A percentile compares a stretch with the other conserved stretches of the same genome.
These are phyloP conservation scores for Picea sitchensis DNA, from an alignment of 75 land plant species.

Conservation along the genomic window DNA sequence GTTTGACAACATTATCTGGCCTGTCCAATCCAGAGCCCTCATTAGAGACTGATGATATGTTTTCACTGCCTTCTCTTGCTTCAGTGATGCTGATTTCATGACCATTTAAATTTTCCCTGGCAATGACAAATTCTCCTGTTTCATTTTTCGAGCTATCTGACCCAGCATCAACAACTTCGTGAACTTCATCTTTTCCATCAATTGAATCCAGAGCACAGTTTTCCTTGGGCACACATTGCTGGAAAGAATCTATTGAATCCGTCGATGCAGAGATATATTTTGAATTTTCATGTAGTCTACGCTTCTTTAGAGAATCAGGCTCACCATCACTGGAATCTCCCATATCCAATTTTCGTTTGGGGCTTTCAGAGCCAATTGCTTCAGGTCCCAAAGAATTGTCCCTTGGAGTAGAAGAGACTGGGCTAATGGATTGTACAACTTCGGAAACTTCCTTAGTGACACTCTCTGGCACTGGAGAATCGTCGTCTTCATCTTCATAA, in stretches of 20 bases:
- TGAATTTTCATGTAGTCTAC: not conserved
- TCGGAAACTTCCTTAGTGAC: conserved; percentile 5
- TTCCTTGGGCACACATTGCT: not conserved
- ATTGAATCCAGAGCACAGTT: not conserved
- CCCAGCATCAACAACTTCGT: not conserved
- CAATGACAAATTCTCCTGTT: not conserved
- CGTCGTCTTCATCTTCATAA: conserved; percentile 91
- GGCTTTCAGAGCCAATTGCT: not conserved
- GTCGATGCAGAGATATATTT: not conserved
- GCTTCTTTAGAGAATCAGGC: conserved; percentile 4
- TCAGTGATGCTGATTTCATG: not conserved
- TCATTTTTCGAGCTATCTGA: not conserved
- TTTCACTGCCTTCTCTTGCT: not conserved
- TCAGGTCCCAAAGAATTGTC: not conserved
- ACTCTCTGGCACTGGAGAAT: conserved; percentile 16
- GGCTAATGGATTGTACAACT: not conserved
- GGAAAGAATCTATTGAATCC: not conserved
- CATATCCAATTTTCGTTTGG: conserved; percentile 3
- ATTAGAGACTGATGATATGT: not conserved
- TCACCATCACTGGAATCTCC: not conserved
- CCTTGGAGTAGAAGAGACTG: not conserved
- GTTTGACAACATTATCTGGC: not conserved
- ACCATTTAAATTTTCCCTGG: conserved; percentile 9
- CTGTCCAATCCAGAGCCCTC: not conserved
- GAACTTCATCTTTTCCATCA: conserved; percentile 1